These are phyloP conservation scores for Monascus ruber DNA, from an alignment of 2,329 filamentous ascomycete genomes.

Conservation along the genomic window DNA sequence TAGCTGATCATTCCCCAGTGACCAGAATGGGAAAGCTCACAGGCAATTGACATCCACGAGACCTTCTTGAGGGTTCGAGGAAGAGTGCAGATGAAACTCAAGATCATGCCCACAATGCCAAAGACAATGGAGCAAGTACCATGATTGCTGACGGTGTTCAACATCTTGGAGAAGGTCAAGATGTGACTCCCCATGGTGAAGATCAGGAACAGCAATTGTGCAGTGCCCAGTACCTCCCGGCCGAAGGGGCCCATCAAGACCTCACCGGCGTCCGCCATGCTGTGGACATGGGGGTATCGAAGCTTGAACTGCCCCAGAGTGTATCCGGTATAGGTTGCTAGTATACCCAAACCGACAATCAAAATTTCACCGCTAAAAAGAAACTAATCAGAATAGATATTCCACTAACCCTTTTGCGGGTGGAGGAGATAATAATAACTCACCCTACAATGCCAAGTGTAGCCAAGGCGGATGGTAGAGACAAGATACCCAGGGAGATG, in stretches of 20 bases:
- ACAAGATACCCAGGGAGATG: slow-evolving; percentile 43
- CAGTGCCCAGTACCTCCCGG: slow-evolving; percentile 47
- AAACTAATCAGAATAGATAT: background rate
- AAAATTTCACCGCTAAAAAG: background rate
- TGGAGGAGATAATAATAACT: slow-evolving; percentile 1
- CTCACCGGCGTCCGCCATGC: slow-evolving; percentile 53
- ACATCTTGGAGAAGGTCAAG: slow-evolving; percentile 53
- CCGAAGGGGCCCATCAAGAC: slow-evolving; percentile 48
- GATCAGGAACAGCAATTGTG: slow-evolving; percentile 49
- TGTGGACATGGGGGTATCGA: slow-evolving; percentile 43
- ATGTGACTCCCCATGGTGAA: slow-evolving; percentile 57
- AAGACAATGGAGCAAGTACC: slow-evolving; percentile 49
- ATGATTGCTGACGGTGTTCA: slow-evolving; percentile 48
- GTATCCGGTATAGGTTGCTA: slow-evolving; percentile 45
- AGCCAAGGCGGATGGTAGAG: slow-evolving; percentile 39
- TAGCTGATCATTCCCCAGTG: background rate
- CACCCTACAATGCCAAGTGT: slow-evolving; percentile 38
- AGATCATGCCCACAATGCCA: slow-evolving; percentile 41
- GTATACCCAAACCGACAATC: slow-evolving; percentile 38
- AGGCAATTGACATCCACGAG: slow-evolving; percentile 46
- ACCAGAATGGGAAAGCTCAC: slow-evolving; percentile 14
- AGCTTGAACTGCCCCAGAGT: slow-evolving; percentile 45
- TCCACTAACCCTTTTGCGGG: background rate
- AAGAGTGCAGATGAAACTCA: slow-evolving; percentile 46
- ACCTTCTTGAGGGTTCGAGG: slow-evolving; percentile 49